Percentiles rank a stretch among this genome's conserved stretches.
Evolutionary conservation across 169 alveolate species (phyloP).

Genomic region (Neospora caninum): DNA sequence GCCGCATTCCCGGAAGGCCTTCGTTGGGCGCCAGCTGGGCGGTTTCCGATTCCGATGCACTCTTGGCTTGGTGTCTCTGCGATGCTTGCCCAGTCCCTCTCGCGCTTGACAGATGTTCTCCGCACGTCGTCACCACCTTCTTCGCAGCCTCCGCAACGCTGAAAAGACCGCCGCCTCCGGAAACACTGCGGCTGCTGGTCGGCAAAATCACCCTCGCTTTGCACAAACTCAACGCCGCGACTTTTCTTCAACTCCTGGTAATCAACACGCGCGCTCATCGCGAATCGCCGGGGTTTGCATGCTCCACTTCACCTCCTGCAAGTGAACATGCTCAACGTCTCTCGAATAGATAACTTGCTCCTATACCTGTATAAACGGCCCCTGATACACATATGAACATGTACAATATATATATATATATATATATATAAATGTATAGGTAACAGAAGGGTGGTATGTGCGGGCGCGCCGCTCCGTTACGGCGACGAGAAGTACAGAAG

Average conservation of each 20-base stretch:
- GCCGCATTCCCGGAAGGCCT: too few species aligned
- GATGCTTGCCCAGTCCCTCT: not conserved
- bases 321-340: too few species aligned
- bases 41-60: not conserved
- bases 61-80: not conserved
- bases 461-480: too few species aligned
- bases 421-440: too few species aligned
- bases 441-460: too few species aligned
- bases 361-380: not conserved
- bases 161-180: not conserved
- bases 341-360: too few species aligned
- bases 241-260: slow-evolving; percentile 27
- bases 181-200: not conserved
- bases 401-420: not conserved
- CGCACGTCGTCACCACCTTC: not conserved
- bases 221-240: not conserved
- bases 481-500: too few species aligned
- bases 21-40: too few species aligned
- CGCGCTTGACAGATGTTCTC: not conserved
- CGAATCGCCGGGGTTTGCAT: too few species aligned
- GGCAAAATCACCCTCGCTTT: not conserved
- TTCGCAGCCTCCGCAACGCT: slow-evolving; percentile 7
- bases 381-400: not conserved
- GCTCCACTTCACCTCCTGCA: too few species aligned
- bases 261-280: not conserved